Base-by-base conservation (phyloP, 495 filamentous ascomycete genomes). In the Penicillium malachiteum region DNA sequence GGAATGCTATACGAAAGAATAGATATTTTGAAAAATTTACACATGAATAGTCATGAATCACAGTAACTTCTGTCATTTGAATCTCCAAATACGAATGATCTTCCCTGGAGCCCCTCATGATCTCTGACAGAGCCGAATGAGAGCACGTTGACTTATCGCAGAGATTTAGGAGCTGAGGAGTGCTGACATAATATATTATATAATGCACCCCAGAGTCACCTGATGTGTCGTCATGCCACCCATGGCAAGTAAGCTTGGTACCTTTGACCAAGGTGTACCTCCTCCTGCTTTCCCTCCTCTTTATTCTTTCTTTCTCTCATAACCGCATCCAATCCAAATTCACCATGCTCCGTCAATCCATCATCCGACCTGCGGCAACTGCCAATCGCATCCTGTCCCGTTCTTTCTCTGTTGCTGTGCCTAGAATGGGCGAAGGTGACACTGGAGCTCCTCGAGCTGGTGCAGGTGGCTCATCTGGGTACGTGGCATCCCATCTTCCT, bases 341-440 rank as follows among this genome's bases (percentile, higher is more conserved):
- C 66, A 80, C 48, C 33, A 92, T 92, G 88, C 77, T 87, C 62
- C 85, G 86, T 60, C 85, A 85, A 73, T 74, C 78, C 43, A 62
- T 88, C 64, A 70, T 76, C 70, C 82, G 82, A 73, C 76, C 82
- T 67, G 72, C 82, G 31, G 71, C 75, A 58, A 78, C 74, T 54
- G 75, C 72, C 71, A 74, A 72, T 73, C 74, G 75, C 58, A 57
- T 77, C 68, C 49, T 78, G 71, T 71, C 64, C 60, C 82, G 84
- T 52, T 77, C 83, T 55, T 88, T 92, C 76, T 78, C 85, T 33
- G 84, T 77, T 34, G 79, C 85, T 46, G 70, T 78, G 34, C 79
- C 81, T 66, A 79, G 77, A 60, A 84, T 89, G 81, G 74, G 66
- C 50, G 87, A 77, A 52, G 88, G 87, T 50, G 88, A 90, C 65